Evolutionary conservation across 495 filamentous ascomycete species (phyloP), one percentile per base, ranked within the genome.

Genomic region (Neurospora sp.): DNA sequence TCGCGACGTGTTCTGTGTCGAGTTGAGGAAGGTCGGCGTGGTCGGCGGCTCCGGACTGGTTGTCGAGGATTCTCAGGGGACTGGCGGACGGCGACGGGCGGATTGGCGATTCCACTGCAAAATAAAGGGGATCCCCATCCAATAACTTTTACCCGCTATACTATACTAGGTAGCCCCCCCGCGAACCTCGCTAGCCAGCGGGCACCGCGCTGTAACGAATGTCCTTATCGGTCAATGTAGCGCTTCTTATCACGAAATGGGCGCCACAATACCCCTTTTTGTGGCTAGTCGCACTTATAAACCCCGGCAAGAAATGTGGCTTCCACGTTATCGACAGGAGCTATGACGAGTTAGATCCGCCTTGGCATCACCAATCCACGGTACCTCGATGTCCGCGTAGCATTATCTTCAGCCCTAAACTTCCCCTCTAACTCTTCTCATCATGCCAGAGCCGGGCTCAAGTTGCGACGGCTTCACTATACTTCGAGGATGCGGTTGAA

Each of bases 401-500:
- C 24, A 62, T 13, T 11, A 11, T 62, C 24, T 31, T 31, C 48
- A 31, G 13, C 2, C 24, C 24, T 8, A 62, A 62, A 31, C 24
- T 62, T 59, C 48, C 48, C 48, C 24, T 59, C 48, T 11, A 62
- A 31, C 13, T 62, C 24, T 62, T 62, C 24, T 4, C 71, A 70
- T 66, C 42, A 77, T 75, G 73, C 72, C 73, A 62, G 3, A 70
- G 69, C 69, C 24, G 54, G 54, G 54, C 54, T 31, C 24, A 17
- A 5, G 17, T 8, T 31, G 11, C 24, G 54, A 62, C 54, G 54
- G 54, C 54, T 31, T 54, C 24, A 66, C 42, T 43, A 59, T 45
- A 21, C 69, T 38, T 39, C 34, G 74, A 82, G 79, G 71, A 82
- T 82, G 80, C 78, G 80, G 79, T 73, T 78, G 77, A 80, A 70